Percentiles rank a stretch among this genome's conserved stretches.
Evolutionary conservation across 805 yeast genomes (phyloP).

Genomic region (Sugiyamaella mastotermitis): DNA sequence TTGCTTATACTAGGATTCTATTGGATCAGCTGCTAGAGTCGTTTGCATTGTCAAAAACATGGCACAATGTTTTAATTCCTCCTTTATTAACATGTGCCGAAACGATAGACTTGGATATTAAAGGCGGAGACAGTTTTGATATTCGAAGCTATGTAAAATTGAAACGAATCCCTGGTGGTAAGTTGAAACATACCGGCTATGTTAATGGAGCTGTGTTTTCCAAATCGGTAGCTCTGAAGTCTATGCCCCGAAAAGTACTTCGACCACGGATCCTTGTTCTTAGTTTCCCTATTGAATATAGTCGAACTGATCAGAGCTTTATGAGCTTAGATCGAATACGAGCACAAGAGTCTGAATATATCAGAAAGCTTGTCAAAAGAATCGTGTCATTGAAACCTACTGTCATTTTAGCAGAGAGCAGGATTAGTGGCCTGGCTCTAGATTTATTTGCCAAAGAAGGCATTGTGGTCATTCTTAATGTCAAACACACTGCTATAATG

Average conservation of each 20-base stretch:
- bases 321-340: conserved; percentile 77
- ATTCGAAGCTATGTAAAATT: conserved; percentile 84
- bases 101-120: conserved; percentile 51
- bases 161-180: conserved; percentile 77
- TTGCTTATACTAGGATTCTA: conserved; percentile 25
- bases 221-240: conserved; percentile 69
- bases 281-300: conserved; percentile 85
- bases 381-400: conserved; percentile 72
- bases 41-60: conserved; percentile 37
- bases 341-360: conserved; percentile 81
- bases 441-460: conserved; percentile 65
- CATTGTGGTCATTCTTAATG: conserved; percentile 72
- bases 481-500: conserved; percentile 76
- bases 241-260: conserved; percentile 60
- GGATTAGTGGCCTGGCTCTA: conserved; percentile 78
- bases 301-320: conserved; percentile 61
- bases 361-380: conserved; percentile 74
- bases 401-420: conserved; percentile 68
- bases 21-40: conserved; percentile 28
- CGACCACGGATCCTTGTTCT: conserved; percentile 76
- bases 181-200: conserved; percentile 49
- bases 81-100: conserved; percentile 52
- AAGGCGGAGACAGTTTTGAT: conserved; percentile 69
- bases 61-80: conserved; percentile 51
- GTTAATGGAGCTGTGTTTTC: conserved; percentile 82